Conservation (phyloP, 192 early-diverging fungal genomes). For the Chytriomyces confervae region DNA sequence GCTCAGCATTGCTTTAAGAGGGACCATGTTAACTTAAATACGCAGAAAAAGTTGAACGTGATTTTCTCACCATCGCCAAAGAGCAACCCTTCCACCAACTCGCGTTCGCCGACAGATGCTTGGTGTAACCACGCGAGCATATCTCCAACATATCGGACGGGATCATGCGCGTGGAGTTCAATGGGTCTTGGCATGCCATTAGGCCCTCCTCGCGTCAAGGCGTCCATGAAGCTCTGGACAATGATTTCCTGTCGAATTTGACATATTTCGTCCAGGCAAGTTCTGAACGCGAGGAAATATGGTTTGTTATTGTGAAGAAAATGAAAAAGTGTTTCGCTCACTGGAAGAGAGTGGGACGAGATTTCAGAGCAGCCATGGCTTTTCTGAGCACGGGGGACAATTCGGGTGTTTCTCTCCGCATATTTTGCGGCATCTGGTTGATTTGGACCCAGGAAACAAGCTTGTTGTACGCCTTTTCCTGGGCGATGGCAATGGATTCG, state of each 20-base stretch:
- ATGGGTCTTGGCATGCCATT: slow-evolving; percentile 84
- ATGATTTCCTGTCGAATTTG: slow-evolving; percentile 71
- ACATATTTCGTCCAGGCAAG: slow-evolving; percentile 77
- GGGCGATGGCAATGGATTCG: slow-evolving; percentile 70
- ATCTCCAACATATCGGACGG: slow-evolving; percentile 89
- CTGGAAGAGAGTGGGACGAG: slow-evolving; percentile 78
- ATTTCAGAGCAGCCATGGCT: slow-evolving; percentile 70
- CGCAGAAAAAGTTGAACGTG: neutral
- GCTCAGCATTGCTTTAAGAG: neutral
- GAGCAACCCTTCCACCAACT: slow-evolving; percentile 83
- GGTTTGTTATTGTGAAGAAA: too few relatives aligned
- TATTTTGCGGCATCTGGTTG: slow-evolving; percentile 59
- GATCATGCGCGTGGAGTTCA: slow-evolving; percentile 91
- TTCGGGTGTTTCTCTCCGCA: slow-evolving; percentile 74
- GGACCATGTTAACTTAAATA: neutral
- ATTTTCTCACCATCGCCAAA: slow-evolving; percentile 1
- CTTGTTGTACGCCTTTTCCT: slow-evolving; percentile 77
- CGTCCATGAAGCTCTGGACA: slow-evolving; percentile 72
- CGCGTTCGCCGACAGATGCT: slow-evolving; percentile 82
- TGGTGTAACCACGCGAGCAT: slow-evolving; percentile 99
- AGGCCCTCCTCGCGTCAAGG: slow-evolving; percentile 77
- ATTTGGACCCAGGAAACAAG: slow-evolving; percentile 76
- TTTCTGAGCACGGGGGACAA: slow-evolving; percentile 65
- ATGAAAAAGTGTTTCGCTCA: too few relatives aligned
- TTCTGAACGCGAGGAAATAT: slow-evolving; percentile 45